Conservation (phyloP, 257 asterid genomes). For the Solanum pinnatisectum region DNA sequence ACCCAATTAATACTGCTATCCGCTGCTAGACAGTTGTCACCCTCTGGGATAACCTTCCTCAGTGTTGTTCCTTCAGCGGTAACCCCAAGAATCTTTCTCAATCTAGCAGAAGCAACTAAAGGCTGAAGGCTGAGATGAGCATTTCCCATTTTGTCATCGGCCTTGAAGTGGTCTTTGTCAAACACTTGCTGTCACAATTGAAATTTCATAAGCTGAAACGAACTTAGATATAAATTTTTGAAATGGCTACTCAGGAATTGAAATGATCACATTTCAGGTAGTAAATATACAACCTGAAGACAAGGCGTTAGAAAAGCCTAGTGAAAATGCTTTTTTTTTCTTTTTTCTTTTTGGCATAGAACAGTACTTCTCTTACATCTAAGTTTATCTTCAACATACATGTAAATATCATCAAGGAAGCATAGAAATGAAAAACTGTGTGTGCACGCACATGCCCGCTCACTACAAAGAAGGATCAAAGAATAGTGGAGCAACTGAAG, state of each 20-base stretch:
- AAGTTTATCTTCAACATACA: not conserved
- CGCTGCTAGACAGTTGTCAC: conserved; percentile 37
- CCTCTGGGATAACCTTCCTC: conserved; percentile 38
- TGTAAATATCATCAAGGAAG: not conserved
- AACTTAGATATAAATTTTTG: not conserved
- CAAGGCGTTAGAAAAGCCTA: not conserved
- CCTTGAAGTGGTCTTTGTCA: conserved; percentile 40
- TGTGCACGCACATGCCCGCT: not conserved
- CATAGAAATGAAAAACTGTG: not conserved
- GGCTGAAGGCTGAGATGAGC: conserved; percentile 36
- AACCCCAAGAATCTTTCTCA: conserved; percentile 31
- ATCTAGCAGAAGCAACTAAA: conserved; percentile 29
- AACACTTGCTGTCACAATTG: conserved; percentile 31
- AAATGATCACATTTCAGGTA: not conserved
- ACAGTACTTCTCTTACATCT: not conserved
- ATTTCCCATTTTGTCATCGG: conserved; percentile 44
- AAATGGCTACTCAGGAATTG: not conserved
- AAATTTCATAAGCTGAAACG: not conserved
- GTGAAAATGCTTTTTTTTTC: not conserved
- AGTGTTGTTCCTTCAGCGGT: conserved; percentile 23
- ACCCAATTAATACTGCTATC: conserved; percentile 28
- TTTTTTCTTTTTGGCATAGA: not conserved
- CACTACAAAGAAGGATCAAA: not conserved
- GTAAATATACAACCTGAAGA: not conserved
- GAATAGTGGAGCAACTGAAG: not conserved